Evolutionary conservation across 345 rosid species (phyloP), one percentile per base, ranked within the genome.

Genomic region (Citrus medica): DNA sequence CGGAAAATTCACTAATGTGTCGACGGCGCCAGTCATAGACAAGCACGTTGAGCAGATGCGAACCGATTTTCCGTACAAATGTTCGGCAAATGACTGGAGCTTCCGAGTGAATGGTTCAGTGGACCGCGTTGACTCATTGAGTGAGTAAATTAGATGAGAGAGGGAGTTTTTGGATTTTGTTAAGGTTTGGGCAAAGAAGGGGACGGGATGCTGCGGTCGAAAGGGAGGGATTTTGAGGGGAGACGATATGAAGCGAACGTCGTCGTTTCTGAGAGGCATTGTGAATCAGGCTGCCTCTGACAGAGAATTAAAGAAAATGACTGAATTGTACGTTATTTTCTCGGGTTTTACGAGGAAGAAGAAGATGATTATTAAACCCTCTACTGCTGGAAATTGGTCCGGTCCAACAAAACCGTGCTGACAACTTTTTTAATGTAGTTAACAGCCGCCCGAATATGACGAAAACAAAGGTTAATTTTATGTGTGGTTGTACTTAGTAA

Each of bases 41-140:
- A 91, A 69, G 3, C 97, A 90, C 6, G 87, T 75, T 19, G 85
- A 88, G 77, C 91, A 85, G 35, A 87, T 66, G 4, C 89, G 85
- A 7, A 89, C 75, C 70, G 78, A 1, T 69, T 74, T 9, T 17
- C 65, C 51, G 25, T 42, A 27, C 1, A 70, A 46, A 35, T 21
- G 7, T 8, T 67, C 33, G 21, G 69, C 78, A 1, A 76, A 75
- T 28, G 88, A 87, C 67, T 60, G 81, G 58, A 51, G 37, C 51
- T 68, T 71, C 76, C 67, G 51, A 30, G 71, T 22, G 40, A 19
- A 59, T 24, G 64, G 32, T 25, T 21, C 79, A 53, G 58, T 5
- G 60, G 71, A 48, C 4, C 25, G 64, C 73, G 73, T 53, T 17
- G 56, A 60, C 63, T 64, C 42, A 30, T 19, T 37, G 71, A 89